Evolutionary conservation across 2,329 filamentous ascomycete species (phyloP), one percentile per base, ranked within the genome.

Genomic region (Pseudogymnoascus sp.): DNA sequence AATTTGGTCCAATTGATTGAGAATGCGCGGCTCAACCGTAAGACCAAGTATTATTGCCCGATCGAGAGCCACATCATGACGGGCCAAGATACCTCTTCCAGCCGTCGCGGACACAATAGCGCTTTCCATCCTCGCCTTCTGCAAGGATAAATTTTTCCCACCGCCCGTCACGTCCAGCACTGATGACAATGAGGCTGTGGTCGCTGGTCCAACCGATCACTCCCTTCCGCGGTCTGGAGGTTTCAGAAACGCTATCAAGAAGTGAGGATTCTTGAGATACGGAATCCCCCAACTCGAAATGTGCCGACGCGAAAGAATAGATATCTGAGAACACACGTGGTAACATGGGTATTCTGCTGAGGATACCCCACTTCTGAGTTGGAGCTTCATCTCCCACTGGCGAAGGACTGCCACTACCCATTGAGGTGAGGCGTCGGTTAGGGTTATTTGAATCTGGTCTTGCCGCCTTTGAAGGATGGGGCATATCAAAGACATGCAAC

Each of bases 401-500:
- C 42, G 65, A 69, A 12, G 71, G 69, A 30, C 68, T 71, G 22
- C 65, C 66, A 65, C 62, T 63, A 11, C 67, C 67, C 63, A 70
- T 67, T 3, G 70, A 67, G 16, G 67, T 71, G 25, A 70, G 60
- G 60, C 74, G 74, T 64, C 72, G 72, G 63, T 71, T 71, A 3
- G 68, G 67, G 36, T 68, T 63, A 35, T 72, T 52, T 52, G 72
- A 70, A 36, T 76, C 75, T 60, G 75, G 73, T 59, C 61, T 69
- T 60, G 62, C 62, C 64, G 63, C 73, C 65, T 76, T 77, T 60
- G 78, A 79, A 7, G 79, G 77, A 64, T 83, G 82, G 3, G 88
- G 88, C 0, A 97, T 81, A 71, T 97, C 92, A 72, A 97, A 99
- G 38, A 99, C 83, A 75, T 99, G 94, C 9, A 99, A 80, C 0